phyloP scores from a whole-genome alignment of 2,329 filamentous ascomycete species.

The Raffaelea albimanens region DNA sequence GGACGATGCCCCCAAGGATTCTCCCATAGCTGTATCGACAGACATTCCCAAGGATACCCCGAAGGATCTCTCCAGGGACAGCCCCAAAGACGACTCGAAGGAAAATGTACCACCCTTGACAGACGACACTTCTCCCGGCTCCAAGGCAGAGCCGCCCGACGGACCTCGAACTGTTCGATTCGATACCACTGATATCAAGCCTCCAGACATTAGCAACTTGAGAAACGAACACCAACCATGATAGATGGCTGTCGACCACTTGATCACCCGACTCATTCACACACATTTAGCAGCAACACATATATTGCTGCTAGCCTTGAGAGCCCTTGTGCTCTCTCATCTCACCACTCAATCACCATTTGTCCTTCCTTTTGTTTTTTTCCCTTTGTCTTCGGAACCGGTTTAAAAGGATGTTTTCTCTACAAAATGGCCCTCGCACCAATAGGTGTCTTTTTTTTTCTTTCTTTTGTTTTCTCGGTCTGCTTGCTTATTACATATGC shows the following conservation, averaged over 20 bases:
- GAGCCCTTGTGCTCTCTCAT: neutral
- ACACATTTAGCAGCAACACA: neutral
- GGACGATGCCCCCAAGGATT: too few relatives aligned
- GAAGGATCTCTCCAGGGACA: too few relatives aligned
- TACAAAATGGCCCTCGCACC: neutral
- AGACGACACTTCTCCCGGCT: too few relatives aligned
- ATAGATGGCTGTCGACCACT: neutral
- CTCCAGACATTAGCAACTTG: neutral
- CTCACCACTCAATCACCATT: slow-evolving; percentile 1
- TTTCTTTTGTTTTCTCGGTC: neutral
- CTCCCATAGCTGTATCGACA: too few relatives aligned
- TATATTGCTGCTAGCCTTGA: neutral
- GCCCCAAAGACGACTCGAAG: neutral
- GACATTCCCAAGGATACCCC: too few relatives aligned
- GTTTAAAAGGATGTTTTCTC: neutral
- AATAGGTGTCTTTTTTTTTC: neutral
- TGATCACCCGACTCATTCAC: neutral
- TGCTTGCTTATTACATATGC: neutral
- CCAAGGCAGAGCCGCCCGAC: too few relatives aligned
- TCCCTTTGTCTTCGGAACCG: neutral
- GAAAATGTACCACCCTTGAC: too few relatives aligned
- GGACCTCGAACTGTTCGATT: too few relatives aligned
- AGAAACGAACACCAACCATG: neutral
- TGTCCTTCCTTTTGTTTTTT: slow-evolving; percentile 1
- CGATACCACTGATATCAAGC: neutral